These are phyloP conservation scores for Globisporangium paroecandrum DNA, from an alignment of 352 stramenopile genomes.

Conservation along the genomic window DNA sequence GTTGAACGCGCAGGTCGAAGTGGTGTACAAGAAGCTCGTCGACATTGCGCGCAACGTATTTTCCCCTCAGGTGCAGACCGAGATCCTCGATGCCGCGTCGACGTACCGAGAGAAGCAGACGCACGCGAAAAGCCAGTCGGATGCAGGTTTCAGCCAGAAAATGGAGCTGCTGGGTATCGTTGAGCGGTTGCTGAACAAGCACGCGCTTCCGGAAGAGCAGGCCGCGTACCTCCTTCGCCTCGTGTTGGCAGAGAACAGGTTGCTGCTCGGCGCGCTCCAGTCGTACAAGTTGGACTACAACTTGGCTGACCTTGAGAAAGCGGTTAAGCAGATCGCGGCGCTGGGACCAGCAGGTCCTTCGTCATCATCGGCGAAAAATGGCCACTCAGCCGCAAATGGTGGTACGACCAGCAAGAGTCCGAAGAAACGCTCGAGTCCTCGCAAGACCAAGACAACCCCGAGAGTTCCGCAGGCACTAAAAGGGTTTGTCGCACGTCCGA, in stretches of 20 bases:
- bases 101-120: conserved; percentile 21
- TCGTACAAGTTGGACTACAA: conserved; percentile 47
- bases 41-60: conserved; percentile 52
- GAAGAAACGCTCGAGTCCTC: conserved; percentile 10
- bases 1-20: conserved; percentile 30
- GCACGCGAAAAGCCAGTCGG: neutral
- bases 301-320: conserved; percentile 46
- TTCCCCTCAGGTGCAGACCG: conserved; percentile 49
- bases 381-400: neutral
- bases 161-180: conserved; percentile 51
- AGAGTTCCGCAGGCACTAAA: conserved; percentile 6
- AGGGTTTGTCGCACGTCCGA: conserved; percentile 20
- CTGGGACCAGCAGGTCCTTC: conserved; percentile 16
- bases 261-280: conserved; percentile 54
- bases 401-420: neutral
- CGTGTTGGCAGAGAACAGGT: conserved; percentile 41
- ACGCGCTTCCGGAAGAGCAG: conserved; percentile 55
- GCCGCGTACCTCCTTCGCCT: conserved; percentile 41
- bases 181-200: conserved; percentile 56
- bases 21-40: conserved; percentile 53
- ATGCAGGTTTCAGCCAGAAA: conserved; percentile 23
- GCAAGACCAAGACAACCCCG: conserved; percentile 16
- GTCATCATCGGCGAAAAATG: neutral
- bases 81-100: conserved; percentile 38
- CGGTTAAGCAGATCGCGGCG: conserved; percentile 45